Evolutionary conservation across 192 early-diverging fungal species (phyloP), one percentile per base, ranked within the genome.

Genomic region (Backusella macrospora): DNA sequence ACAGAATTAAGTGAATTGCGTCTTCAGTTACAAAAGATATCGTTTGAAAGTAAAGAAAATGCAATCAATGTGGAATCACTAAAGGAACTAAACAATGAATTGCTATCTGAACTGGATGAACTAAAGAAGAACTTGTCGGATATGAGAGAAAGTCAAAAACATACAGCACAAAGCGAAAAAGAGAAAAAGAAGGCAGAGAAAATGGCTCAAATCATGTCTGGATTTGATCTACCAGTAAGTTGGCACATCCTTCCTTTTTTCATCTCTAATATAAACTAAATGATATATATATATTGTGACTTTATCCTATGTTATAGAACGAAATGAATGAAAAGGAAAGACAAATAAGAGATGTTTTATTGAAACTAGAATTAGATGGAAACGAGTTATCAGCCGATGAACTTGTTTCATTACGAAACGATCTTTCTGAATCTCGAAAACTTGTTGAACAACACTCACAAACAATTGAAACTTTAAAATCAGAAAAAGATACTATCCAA

Each of bases 1-100:
- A 76, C 83, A 6, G 89, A 94, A 67, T 70, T 95, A n/a, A 89
- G 82, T 45, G 92, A 96, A 43, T 80, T 97, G 48, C 90, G 90
- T 68, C 79, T 97, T 29, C 90, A 95, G 80, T 78, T 98, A 9
- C 95, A 97, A 72, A 97, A 97, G 80, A 83, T 94, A 9, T 86
- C 86, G 9, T 97, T 95, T 80, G 94, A 93, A 38, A 88, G 90
- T 82, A 94, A 96, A 82, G 98, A 99, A 77, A 88, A 87, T 23
- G 80, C 87, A 65, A 95, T 99, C 69, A 94, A 87, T n/a, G 84
- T 97, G 7, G 97, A 99, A 43, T 90, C 88, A 79, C 81, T 97
- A 52, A 92, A 91, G 45, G 96, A 98, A 79, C 90, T 86, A 38
- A 96, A 97, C 75, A 71, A 76, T 29, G 96, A 98, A 70, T 81